Evolutionary conservation across 1,284 basidiomycete species (phyloP).

Genomic region (Leccinum huronense): DNA sequence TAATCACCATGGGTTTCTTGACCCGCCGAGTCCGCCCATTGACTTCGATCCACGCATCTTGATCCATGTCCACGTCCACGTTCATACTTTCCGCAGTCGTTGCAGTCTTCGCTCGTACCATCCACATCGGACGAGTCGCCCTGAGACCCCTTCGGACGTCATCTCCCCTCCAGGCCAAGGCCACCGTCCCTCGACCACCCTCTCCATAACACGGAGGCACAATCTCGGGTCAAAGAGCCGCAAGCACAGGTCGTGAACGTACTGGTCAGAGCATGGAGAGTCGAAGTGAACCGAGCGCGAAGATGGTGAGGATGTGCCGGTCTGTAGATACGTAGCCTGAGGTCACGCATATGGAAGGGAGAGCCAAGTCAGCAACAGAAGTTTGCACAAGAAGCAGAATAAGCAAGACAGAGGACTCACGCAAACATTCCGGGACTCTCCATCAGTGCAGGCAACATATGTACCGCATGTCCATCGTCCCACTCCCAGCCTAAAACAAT

Average conservation of each 20-base stretch:
- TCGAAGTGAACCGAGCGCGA: constrained; percentile 63
- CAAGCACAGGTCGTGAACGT: constrained; percentile 81
- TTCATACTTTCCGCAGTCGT: constrained; percentile 23
- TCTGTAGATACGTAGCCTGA: constrained; percentile 32
- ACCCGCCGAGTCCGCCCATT: constrained; percentile 9
- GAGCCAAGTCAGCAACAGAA: constrained; percentile 7
- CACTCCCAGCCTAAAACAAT: constrained; percentile 94
- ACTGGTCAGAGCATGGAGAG: constrained; percentile 70
- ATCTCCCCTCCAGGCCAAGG: constrained; percentile 36
- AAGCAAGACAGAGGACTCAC: constrained; percentile 40
- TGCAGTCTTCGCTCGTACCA: constrained; percentile 20
- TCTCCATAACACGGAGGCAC: constrained; percentile 67
- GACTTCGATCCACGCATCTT: constrained; percentile 13
- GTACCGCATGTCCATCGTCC: constrained; percentile 91
- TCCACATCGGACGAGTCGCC: constrained; percentile 24
- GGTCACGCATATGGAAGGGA: neutral
- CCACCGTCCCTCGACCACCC: constrained; percentile 51
- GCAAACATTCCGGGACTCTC: constrained; percentile 54
- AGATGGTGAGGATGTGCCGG: constrained; percentile 53
- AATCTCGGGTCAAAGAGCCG: constrained; percentile 57
- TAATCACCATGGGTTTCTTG: constrained; percentile 24
- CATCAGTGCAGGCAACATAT: constrained; percentile 73
- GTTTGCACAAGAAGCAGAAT: neutral
- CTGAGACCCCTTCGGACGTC: constrained; percentile 29
- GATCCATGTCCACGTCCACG: constrained; percentile 31